A percentile compares a stretch with the other conserved stretches of the same genome.
Evolutionary conservation across 805 yeast genomes (phyloP).

Genomic region (Metschnikowia aberdeeniae): DNA sequence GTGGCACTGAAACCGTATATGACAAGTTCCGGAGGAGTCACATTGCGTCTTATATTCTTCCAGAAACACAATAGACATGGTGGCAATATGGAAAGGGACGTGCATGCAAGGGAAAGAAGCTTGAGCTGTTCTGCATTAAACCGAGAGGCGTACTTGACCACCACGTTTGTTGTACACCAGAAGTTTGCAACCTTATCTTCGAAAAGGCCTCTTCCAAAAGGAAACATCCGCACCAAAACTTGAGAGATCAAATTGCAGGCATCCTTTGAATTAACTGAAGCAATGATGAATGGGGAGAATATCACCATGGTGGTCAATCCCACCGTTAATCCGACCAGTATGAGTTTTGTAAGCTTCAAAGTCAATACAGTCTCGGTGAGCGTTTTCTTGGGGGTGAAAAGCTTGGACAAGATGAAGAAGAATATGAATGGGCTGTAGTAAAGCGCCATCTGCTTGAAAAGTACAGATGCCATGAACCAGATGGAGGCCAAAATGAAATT

Average conservation of each 20-base stretch:
- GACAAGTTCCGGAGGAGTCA: constrained; percentile 19
- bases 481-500: constrained; percentile 65
- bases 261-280: constrained; percentile 24
- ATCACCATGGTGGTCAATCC: constrained; percentile 46
- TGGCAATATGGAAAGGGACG: constrained; percentile 39
- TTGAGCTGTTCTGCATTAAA: constrained; percentile 60
- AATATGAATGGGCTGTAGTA: constrained; percentile 90
- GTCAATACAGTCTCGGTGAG: constrained; percentile 17
- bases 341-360: constrained; percentile 54
- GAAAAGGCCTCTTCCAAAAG: constrained; percentile 89
- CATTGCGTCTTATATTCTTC: constrained; percentile 22
- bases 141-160: constrained; percentile 61
- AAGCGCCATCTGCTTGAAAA: constrained; percentile 93
- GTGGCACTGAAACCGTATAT: constrained; percentile 75
- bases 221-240: constrained; percentile 69
- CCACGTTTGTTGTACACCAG: constrained; percentile 90
- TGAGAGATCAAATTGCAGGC: constrained; percentile 46
- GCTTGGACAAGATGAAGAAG: constrained; percentile 62
- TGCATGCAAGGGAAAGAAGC: constrained; percentile 48
- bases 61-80: constrained; percentile 35
- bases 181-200: constrained; percentile 97
- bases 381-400: constrained; percentile 21
- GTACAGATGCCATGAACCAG: constrained; percentile 70
- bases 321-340: constrained; percentile 63
- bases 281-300: constrained; percentile 57